Evolutionary conservation across 257 asterid genomes (phyloP).

Genomic region (Solanum dulcamara): DNA sequence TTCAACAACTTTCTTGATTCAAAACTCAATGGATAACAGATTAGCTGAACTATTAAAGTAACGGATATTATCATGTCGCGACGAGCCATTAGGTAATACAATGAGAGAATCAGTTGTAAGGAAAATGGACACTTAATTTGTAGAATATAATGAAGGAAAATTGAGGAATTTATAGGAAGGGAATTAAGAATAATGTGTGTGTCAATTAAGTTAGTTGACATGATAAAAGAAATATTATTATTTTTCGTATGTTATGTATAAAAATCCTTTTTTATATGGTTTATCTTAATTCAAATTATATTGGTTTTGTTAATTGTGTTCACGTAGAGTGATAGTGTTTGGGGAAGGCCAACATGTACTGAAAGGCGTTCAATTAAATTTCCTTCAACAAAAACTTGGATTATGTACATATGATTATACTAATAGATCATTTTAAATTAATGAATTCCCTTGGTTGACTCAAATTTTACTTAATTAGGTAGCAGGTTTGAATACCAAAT

Average conservation of each 20-base stretch:
- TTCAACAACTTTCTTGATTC: not conserved
- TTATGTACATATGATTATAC: not conserved
- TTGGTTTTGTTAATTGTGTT: not conserved
- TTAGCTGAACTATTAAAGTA: not conserved
- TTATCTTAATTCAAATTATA: not conserved
- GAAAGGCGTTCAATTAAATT: not conserved
- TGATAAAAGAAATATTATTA: too few species aligned
- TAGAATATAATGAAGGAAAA: not conserved
- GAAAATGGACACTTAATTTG: not conserved
- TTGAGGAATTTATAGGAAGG: not conserved
- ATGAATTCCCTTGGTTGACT: not conserved
- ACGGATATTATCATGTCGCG: not conserved
- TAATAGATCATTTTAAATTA: not conserved
- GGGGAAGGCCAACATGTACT: too few species aligned
- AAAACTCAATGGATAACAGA: not conserved
- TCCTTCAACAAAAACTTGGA: not conserved
- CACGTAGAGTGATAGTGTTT: not conserved
- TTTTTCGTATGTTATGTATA: too few species aligned
- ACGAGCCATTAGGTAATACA: not conserved
- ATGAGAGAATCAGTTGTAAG: not conserved
- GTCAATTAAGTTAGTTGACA: constrained; percentile 1
- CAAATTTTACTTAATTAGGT: too few species aligned
- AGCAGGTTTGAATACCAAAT: not conserved
- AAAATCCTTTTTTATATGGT: not conserved
- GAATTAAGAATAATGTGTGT: not conserved